These are phyloP conservation scores for Metroxylon sagu DNA, from an alignment of 176 grass and related monocot genomes.

Conservation along the genomic window DNA sequence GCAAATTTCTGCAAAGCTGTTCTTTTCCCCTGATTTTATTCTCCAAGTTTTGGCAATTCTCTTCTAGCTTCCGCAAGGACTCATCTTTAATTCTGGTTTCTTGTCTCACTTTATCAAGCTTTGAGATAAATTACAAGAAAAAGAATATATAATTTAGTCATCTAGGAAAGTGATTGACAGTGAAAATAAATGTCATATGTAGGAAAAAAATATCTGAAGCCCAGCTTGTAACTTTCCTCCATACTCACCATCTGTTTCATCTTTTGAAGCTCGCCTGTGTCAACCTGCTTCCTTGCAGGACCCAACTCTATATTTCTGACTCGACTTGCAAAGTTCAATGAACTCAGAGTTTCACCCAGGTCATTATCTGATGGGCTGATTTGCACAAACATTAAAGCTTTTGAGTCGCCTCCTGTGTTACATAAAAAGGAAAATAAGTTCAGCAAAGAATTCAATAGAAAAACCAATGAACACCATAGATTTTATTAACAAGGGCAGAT, in stretches of 20 bases:
- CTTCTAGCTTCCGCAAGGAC: slow-evolving; percentile 71
- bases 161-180: background rate
- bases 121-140: slow-evolving; percentile 18
- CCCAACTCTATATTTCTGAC: slow-evolving; percentile 78
- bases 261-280: slow-evolving; percentile 77
- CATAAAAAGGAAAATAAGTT: background rate
- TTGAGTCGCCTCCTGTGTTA: slow-evolving; percentile 71
- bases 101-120: slow-evolving; percentile 88
- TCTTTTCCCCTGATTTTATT: slow-evolving; percentile 75
- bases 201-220: no score
- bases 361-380: slow-evolving; percentile 88
- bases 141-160: background rate
- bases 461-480: no score
- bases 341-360: slow-evolving; percentile 76
- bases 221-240: no score
- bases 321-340: slow-evolving; percentile 88
- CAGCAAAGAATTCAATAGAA: no score
- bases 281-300: slow-evolving; percentile 79
- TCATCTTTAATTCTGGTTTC: slow-evolving; percentile 79
- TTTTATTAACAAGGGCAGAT: no score
- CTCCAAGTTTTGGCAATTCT: slow-evolving; percentile 68
- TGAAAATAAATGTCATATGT: no score
- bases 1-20: slow-evolving; percentile 56
- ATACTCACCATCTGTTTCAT: slow-evolving; percentile 72
- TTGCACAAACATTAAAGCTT: slow-evolving; percentile 97